These are phyloP conservation scores for Byssoonygena ceratinophila DNA, from an alignment of 2,329 filamentous ascomycete genomes.

Conservation along the genomic window DNA sequence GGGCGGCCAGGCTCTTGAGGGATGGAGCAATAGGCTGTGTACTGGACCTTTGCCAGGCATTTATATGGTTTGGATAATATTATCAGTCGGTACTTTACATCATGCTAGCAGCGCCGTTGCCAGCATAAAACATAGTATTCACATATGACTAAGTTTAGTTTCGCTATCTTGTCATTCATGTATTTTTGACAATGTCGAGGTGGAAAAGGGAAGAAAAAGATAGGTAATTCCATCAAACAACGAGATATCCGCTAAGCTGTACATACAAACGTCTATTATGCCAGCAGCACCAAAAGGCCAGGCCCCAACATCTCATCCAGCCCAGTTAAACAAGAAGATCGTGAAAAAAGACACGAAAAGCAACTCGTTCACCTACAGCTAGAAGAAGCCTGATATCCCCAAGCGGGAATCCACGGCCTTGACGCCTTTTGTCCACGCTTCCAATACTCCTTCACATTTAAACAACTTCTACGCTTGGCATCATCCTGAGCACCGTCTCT, in stretches of 20 bases:
- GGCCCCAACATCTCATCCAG: background rate
- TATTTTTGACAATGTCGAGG: too few relatives aligned
- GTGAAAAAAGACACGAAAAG: background rate
- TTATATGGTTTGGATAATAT: background rate
- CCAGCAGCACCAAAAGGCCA: background rate
- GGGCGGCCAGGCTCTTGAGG: too few relatives aligned
- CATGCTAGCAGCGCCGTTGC: background rate
- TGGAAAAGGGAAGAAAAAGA: too few relatives aligned
- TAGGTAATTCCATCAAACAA: too few relatives aligned
- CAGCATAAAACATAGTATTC: background rate
- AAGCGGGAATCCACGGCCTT: slow-evolving; percentile 14
- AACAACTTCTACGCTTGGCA: background rate
- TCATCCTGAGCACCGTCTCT: background rate
- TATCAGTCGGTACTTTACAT: background rate
- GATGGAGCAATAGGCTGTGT: too few relatives aligned
- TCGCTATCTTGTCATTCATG: background rate
- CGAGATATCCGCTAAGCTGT: background rate
- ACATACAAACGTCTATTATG: background rate
- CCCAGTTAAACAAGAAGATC: background rate
- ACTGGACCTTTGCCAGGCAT: background rate
- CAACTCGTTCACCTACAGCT: slow-evolving; percentile 8
- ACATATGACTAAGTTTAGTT: background rate
- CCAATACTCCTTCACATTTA: slow-evolving; percentile 2
- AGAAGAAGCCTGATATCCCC: slow-evolving; percentile 13
- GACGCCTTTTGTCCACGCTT: background rate